Evolutionary conservation across 2,329 filamentous ascomycete genomes (phyloP).

Genomic region (Penicillium sp.): DNA sequence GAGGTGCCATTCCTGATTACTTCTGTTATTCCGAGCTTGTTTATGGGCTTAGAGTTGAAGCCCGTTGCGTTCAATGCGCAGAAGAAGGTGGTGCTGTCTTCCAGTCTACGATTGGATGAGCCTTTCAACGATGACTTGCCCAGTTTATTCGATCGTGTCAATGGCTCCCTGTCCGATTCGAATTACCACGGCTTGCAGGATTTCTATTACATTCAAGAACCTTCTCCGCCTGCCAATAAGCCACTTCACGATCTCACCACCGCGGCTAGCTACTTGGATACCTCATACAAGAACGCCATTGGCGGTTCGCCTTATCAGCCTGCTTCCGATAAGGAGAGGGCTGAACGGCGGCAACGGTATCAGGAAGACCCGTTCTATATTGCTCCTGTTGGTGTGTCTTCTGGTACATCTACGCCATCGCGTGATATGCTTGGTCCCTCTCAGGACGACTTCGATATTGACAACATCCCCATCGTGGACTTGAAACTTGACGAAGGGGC

Average conservation of each 20-base stretch:
- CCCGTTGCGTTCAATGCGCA: conserved; percentile 85
- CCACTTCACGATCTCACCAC: conserved; percentile 23
- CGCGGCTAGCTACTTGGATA: conserved; percentile 26
- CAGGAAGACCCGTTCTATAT: conserved; percentile 98
- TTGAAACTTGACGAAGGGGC: conserved; percentile 70
- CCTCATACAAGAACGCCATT: conserved; percentile 42
- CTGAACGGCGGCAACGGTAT: conserved; percentile 79
- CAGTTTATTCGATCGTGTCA: conserved; percentile 64
- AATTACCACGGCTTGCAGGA: conserved; percentile 47
- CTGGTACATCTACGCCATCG: conserved; percentile 73
- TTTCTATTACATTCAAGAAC: conserved; percentile 46
- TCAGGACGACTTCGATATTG: conserved; percentile 82
- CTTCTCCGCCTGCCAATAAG: conserved; percentile 20
- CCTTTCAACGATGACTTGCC: conserved; percentile 78
- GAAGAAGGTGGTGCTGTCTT: conserved; percentile 79
- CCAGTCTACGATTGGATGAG: conserved; percentile 75
- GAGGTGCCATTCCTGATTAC: conserved; percentile 84
- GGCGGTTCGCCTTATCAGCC: conserved; percentile 64
- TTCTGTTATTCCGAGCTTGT: conserved; percentile 86
- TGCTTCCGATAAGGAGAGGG: conserved; percentile 72
- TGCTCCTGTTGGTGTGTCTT: conserved; percentile 55
- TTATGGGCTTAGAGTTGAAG: conserved; percentile 84
- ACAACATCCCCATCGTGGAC: conserved; percentile 95
- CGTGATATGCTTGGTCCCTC: conserved; percentile 75
- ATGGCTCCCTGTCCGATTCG: conserved; percentile 54